A percentile compares a stretch with the other conserved stretches of the same genome.
These are phyloP conservation scores for Hydnomerulius pinastri DNA, from an alignment of 768 basidiomycete genomes.

Conservation along the genomic window DNA sequence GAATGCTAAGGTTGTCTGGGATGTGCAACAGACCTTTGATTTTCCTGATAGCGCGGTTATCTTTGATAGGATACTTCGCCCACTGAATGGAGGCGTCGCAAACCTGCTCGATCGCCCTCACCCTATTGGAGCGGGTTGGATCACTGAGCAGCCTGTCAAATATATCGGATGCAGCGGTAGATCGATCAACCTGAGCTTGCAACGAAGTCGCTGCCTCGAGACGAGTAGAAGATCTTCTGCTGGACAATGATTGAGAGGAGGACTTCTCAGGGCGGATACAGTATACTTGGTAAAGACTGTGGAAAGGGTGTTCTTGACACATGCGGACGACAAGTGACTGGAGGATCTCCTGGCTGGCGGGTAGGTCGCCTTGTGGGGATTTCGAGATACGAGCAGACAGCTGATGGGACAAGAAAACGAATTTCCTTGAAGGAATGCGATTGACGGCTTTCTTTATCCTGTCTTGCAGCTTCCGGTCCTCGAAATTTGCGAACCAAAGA, in stretches of 20 bases:
- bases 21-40: constrained; percentile 37
- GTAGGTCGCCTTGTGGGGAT: constrained; percentile 26
- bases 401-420: constrained; percentile 92
- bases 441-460: constrained; percentile 47
- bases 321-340: constrained; percentile 69
- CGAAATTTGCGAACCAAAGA: constrained; percentile 90
- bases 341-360: constrained; percentile 57
- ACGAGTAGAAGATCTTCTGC: constrained; percentile 50
- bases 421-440: constrained; percentile 80
- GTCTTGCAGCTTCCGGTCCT: constrained; percentile 50
- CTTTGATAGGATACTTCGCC: constrained; percentile 62
- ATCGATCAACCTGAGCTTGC: constrained; percentile 54
- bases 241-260: constrained; percentile 20
- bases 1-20: constrained; percentile 48
- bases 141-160: constrained; percentile 56
- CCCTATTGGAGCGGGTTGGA: constrained; percentile 35
- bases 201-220: constrained; percentile 40
- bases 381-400: constrained; percentile 84
- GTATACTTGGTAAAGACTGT: constrained; percentile 87
- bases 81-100: constrained; percentile 72
- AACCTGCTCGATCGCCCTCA: constrained; percentile 56
- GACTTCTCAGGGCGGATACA: constrained; percentile 55
- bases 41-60: constrained; percentile 27
- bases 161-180: constrained; percentile 63
- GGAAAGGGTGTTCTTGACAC: constrained; percentile 91